Base-by-base conservation (phyloP, 345 rosid species). In the Rhizophora mangle region DNA sequence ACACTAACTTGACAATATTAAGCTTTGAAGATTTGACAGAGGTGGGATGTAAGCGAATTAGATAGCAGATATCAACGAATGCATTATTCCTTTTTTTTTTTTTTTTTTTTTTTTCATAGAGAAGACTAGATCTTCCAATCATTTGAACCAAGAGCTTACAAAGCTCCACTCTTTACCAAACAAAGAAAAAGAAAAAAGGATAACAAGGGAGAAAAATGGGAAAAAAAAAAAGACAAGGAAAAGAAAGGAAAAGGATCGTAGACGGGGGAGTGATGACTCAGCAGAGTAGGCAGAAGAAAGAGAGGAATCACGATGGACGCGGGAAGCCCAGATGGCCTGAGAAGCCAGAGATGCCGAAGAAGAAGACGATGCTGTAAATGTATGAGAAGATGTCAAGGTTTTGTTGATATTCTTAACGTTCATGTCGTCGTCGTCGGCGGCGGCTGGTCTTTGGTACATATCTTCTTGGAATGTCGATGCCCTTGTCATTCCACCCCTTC, bases 391-490 rank as follows among this genome's bases (percentile, higher is more conserved):
- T 3, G 69, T 65, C 1, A 81, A 46, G 20, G 76, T 55, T 55
- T 55, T 60, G 39, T 60, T 70, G 34, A 69, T 60, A 61, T 69
- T 72, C 16, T 51, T 76, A 51, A 61, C 66, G 22, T 70, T 71
- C 55, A 68, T 67, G 54, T 69, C 70, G 16, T 60, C 47, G 24
- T 65, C 53, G 64, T 63, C 53, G 66, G 74, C 74, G n/a, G 49
- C 69, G 1, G 63, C 60, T 1, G 89, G 80, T 13, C 81, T 78
- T 49, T 73, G 65, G 56, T 70, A 67, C 64, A 78, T 76, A 70
- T 96, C 97, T 71, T 96, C 99, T 66, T 81, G 85, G 86, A 96
- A 89, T 18, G 98, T 96, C 8, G 96, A 70, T 26, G 96, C 75
- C 68, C 88, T 85, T 22, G 81, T 68, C n/a, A 86, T 78, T 31